Conservation (phyloP, 2,329 filamentous ascomycete species). For the Trichophaea hybrida region DNA sequence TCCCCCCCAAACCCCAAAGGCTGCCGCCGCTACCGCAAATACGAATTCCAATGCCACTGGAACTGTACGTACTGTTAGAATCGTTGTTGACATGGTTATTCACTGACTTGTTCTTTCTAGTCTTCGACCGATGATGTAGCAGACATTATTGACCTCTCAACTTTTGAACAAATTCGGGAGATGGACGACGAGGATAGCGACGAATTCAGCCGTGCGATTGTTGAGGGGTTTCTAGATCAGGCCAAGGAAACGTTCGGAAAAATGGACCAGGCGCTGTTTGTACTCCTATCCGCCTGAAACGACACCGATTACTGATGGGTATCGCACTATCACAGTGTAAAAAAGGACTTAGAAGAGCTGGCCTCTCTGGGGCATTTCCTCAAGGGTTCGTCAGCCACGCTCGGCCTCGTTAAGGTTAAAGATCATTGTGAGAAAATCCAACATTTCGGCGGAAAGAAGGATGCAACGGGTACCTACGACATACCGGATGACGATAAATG, state of each 20-base stretch:
- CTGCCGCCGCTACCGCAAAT: not conserved
- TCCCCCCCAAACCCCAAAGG: not conserved
- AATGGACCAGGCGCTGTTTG: constrained; percentile 76
- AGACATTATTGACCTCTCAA: constrained; percentile 52
- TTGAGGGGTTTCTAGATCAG: constrained; percentile 86
- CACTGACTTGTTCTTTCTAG: not conserved
- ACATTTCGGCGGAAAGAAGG: constrained; percentile 71
- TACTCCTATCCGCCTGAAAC: constrained; percentile 25
- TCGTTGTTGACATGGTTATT: not conserved
- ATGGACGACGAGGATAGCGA: constrained; percentile 62
- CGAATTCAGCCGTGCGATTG: constrained; percentile 79
- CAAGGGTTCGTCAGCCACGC: constrained; percentile 89
- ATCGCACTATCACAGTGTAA: constrained; percentile 40
- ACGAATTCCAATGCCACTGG: not conserved
- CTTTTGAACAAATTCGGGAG: constrained; percentile 91
- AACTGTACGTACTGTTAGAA: not conserved
- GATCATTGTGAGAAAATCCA: constrained; percentile 95
- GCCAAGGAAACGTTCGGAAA: constrained; percentile 70
- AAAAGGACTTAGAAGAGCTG: constrained; percentile 56
- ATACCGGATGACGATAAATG: constrained; percentile 48
- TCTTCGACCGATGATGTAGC: not conserved
- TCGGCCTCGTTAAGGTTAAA: constrained; percentile 79
- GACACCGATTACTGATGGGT: not conserved
- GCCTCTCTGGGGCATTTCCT: constrained; percentile 86
- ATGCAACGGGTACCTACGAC: constrained; percentile 54